Conservation (phyloP, 768 basidiomycete species). For the Tylopilus sp. region DNA sequence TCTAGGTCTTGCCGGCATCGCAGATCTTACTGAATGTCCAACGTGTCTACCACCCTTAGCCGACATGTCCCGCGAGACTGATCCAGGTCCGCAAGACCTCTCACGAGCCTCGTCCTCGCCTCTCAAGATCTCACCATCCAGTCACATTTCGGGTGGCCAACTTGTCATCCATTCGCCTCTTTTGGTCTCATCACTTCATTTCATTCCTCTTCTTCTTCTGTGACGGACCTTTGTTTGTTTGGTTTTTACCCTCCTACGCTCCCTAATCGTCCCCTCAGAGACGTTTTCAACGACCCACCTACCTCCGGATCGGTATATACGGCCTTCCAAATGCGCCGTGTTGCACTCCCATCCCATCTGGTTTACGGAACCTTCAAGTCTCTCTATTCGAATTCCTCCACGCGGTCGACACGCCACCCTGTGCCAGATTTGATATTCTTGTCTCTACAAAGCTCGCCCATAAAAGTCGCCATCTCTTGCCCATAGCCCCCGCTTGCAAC, state of each 20-base stretch:
- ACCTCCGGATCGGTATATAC: constrained; percentile 30
- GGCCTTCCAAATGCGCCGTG: constrained; percentile 11
- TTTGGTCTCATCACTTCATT: constrained; percentile 32
- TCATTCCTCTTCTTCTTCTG: constrained; percentile 28
- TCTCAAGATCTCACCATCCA: constrained; percentile 15
- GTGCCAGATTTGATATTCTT: constrained; percentile 33
- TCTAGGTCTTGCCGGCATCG: constrained; percentile 16
- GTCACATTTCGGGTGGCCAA: constrained; percentile 27
- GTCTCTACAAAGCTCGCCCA: constrained; percentile 10
- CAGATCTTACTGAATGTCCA: constrained; percentile 18
- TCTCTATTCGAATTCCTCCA: constrained; percentile 17
- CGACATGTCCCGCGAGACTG: constrained; percentile 16
- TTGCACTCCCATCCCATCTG: constrained; percentile 19
- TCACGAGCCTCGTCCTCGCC: constrained; percentile 18
- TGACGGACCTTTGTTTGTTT: constrained; percentile 28
- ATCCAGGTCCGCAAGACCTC: constrained; percentile 21
- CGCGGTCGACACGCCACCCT: constrained; percentile 31
- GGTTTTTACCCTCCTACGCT: constrained; percentile 24
- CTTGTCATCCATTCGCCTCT: constrained; percentile 22
- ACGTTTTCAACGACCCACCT: constrained; percentile 28
- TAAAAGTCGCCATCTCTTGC: constrained; percentile 31
- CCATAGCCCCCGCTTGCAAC: constrained; percentile 30
- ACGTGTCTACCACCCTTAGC: constrained; percentile 22
- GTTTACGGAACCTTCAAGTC: constrained; percentile 15
- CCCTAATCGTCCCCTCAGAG: constrained; percentile 24